Percentiles rank a stretch among this genome's conserved stretches.
Evolutionary conservation across 2,329 filamentous ascomycete species (phyloP).

Genomic region (Hymenoscyphus fructigenus): DNA sequence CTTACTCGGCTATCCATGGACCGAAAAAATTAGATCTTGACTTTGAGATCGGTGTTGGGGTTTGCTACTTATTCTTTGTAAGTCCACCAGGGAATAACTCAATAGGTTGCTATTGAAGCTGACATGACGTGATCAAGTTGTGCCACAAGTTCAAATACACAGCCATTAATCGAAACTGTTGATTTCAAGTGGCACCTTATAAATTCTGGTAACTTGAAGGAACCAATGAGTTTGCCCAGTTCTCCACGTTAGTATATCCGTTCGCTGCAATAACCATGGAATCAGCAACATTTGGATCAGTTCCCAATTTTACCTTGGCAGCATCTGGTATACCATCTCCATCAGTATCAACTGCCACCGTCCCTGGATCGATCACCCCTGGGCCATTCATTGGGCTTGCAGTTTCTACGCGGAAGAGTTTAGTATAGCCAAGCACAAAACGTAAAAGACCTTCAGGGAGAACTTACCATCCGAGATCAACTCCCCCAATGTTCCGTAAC

Average conservation of each 20-base stretch:
- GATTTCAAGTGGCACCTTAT: not conserved
- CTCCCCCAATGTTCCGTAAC: not conserved
- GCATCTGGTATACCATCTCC: slow-evolving; percentile 8
- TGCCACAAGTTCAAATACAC: not conserved
- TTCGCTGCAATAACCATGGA: slow-evolving; percentile 3
- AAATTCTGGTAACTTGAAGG: not conserved
- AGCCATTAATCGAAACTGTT: not conserved
- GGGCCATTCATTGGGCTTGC: not conserved
- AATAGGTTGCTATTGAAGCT: not conserved
- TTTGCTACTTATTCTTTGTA: too few relatives aligned
- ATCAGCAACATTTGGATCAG: slow-evolving; percentile 13
- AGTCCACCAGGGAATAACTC: too few relatives aligned
- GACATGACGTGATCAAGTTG: not conserved
- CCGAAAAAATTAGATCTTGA: too few relatives aligned
- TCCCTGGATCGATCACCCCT: not conserved
- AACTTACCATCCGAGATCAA: not conserved
- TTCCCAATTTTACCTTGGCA: slow-evolving; percentile 5
- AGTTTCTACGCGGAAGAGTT: not conserved
- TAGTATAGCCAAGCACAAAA: not conserved
- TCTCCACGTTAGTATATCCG: slow-evolving; percentile 11
- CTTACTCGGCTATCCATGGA: not conserved
- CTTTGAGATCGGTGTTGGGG: too few relatives aligned
- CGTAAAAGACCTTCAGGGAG: not conserved
- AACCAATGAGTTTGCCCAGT: slow-evolving; percentile 13
- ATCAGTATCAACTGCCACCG: slow-evolving; percentile 1